Conservation (phyloP, 495 filamentous ascomycete genomes). For the Penicillium bialowiezense region DNA sequence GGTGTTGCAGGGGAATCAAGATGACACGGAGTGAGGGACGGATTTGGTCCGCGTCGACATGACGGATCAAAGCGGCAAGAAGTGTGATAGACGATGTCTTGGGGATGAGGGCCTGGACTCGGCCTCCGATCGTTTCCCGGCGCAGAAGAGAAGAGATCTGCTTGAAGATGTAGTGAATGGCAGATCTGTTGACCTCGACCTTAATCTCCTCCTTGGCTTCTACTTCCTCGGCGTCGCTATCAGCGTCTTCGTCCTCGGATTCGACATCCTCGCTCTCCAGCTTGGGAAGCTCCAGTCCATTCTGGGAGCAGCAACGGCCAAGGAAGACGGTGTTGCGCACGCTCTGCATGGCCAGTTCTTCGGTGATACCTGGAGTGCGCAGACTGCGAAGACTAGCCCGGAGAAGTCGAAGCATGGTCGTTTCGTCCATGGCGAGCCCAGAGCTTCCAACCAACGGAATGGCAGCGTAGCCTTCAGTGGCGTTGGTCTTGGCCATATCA, state of each 20-base stretch:
- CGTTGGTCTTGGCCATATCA: slow-evolving; percentile 67
- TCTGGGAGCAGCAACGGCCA: slow-evolving; percentile 63
- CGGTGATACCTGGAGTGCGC: slow-evolving; percentile 59
- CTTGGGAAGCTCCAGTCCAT: slow-evolving; percentile 51
- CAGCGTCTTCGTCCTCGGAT: slow-evolving; percentile 39
- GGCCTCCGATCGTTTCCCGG: slow-evolving; percentile 65
- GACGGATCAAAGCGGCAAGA: slow-evolving; percentile 57
- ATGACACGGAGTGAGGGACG: slow-evolving; percentile 57
- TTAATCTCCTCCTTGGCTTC: slow-evolving; percentile 29
- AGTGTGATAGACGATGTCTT: slow-evolving; percentile 77
- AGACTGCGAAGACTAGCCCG: slow-evolving; percentile 63
- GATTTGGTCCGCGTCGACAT: slow-evolving; percentile 56
- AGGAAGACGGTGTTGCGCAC: slow-evolving; percentile 79
- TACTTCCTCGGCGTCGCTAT: slow-evolving; percentile 20
- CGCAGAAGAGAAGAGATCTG: slow-evolving; percentile 75
- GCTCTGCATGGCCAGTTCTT: slow-evolving; percentile 67
- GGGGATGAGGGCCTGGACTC: slow-evolving; percentile 57
- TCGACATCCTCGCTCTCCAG: slow-evolving; percentile 35
- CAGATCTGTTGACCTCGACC: slow-evolving; percentile 32
- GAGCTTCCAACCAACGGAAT: slow-evolving; percentile 66
- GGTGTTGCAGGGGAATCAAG: slow-evolving; percentile 75
- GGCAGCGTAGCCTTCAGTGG: slow-evolving; percentile 43
- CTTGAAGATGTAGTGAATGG: slow-evolving; percentile 70
- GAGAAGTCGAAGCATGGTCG: slow-evolving; percentile 65
- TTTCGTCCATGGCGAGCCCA: slow-evolving; percentile 63